phyloP scores from a whole-genome alignment of 306 rosid genomes.

The Astragalus membranaceus region DNA sequence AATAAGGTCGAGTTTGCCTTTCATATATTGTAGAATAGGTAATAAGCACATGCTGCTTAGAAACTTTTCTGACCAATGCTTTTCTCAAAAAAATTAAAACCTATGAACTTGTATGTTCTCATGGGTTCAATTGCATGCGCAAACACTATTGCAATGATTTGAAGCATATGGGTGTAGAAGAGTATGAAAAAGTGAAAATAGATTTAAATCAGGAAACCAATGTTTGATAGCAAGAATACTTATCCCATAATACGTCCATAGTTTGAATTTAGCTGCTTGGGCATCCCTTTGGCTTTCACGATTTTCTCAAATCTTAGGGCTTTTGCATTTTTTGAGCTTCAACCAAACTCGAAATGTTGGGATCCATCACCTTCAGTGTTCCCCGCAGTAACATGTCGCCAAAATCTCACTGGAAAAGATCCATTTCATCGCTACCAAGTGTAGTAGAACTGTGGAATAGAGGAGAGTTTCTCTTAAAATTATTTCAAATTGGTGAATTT shows the following conservation, averaged over 20 bases:
- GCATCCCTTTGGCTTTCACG: not conserved
- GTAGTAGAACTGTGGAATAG: not conserved
- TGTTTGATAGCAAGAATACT: not conserved
- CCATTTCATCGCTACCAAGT: not conserved
- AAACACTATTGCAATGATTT: constrained; percentile 2
- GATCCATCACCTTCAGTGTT: not conserved
- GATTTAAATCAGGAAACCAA: constrained; percentile 1
- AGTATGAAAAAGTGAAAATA: not conserved
- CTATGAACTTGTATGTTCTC: not conserved
- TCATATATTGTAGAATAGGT: not conserved
- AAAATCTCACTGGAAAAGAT: not conserved
- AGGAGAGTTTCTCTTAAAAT: not conserved
- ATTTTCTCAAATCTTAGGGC: too few relatives aligned
- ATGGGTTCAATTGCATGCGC: not conserved
- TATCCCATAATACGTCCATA: not conserved
- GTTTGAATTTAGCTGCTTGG: not conserved
- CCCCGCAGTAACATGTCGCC: not conserved
- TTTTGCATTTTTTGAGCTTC: not conserved
- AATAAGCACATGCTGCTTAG: not conserved
- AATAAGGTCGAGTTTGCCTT: too few relatives aligned
- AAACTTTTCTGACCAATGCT: not conserved
- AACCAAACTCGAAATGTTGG: not conserved
- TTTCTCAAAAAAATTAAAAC: not conserved
- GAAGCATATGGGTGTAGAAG: not conserved
- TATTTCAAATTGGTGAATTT: too few relatives aligned